Evolutionary conservation across 139 green algal genomes (phyloP).

Genomic region (Chlamydomonas sp.): DNA sequence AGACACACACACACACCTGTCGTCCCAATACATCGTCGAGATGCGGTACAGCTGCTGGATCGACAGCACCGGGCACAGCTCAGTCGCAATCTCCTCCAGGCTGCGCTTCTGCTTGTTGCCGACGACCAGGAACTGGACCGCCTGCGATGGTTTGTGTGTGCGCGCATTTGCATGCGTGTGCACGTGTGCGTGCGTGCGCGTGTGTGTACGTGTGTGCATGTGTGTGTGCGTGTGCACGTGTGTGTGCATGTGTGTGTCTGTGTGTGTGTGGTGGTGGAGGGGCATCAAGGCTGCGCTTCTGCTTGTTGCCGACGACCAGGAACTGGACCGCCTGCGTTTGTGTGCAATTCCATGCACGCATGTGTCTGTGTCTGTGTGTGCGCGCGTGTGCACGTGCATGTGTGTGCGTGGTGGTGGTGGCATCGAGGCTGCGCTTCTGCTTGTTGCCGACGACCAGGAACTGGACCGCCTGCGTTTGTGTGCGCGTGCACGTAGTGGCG

Average conservation of each 20-base stretch:
- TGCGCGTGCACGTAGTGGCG: too few relatives aligned
- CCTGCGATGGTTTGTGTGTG: too few relatives aligned
- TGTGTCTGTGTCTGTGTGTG: too few relatives aligned
- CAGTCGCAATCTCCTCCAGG: conserved; percentile 90
- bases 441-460: conserved; percentile 98
- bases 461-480: conserved; percentile 84
- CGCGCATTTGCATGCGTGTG: too few relatives aligned
- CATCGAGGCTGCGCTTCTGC: conserved; percentile 88
- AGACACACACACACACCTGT: conserved; percentile 40
- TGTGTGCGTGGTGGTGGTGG: conserved; percentile 92
- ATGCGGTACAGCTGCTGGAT: conserved; percentile 99
- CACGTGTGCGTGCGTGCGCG: too few relatives aligned
- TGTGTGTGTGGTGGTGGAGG: too few relatives aligned
- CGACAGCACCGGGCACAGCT: conserved; percentile 88
- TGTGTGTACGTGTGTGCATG: too few relatives aligned
- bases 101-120: conserved; percentile 96
- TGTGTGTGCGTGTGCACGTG: too few relatives aligned
- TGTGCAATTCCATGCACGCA: too few relatives aligned
- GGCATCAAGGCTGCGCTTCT: conserved; percentile 89
- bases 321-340: conserved; percentile 91
- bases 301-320: conserved; percentile 96
- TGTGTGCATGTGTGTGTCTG: too few relatives aligned
- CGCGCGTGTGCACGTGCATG: too few relatives aligned
- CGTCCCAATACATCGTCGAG: conserved; percentile 97
- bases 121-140: conserved; percentile 94